phyloP scores from a whole-genome alignment of 1,284 basidiomycete genomes.

The Tremellales sp. region DNA sequence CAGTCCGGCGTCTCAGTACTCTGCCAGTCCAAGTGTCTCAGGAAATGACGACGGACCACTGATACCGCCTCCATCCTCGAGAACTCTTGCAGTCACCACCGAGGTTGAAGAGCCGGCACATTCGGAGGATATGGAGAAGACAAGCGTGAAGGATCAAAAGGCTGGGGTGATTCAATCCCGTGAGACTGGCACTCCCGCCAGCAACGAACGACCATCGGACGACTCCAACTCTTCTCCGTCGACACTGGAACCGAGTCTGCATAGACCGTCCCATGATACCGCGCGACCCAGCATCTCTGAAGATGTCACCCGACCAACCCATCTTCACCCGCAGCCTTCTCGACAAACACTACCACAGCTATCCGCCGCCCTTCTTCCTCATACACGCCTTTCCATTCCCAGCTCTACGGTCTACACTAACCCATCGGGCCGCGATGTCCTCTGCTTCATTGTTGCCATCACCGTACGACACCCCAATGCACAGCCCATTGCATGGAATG shows the following conservation, averaged over 20 bases:
- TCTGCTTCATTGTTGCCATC: slow-evolving; percentile 46
- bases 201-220: slow-evolving; percentile 6
- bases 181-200: not conserved
- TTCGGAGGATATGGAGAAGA: too few species aligned
- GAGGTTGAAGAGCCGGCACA: slow-evolving; percentile 13
- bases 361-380: slow-evolving; percentile 37
- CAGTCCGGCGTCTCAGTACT: slow-evolving; percentile 27
- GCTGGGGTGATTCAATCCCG: too few species aligned
- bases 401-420: slow-evolving; percentile 45
- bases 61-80: slow-evolving; percentile 18
- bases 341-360: slow-evolving; percentile 29
- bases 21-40: slow-evolving; percentile 6
- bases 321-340: too few species aligned
- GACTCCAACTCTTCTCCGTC: slow-evolving; percentile 6
- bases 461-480: slow-evolving; percentile 40
- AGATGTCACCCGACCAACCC: slow-evolving; percentile 3
- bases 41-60: slow-evolving; percentile 6
- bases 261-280: slow-evolving; percentile 3
- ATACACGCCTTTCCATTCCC: slow-evolving; percentile 41
- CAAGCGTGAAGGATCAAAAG: too few species aligned
- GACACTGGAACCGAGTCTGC: slow-evolving; percentile 4
- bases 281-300: slow-evolving; percentile 1
- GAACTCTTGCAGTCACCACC: slow-evolving; percentile 17
- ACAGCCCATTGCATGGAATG: slow-evolving; percentile 67
- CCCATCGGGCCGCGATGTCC: slow-evolving; percentile 42